Percentiles rank a stretch among this genome's conserved stretches.
Conservation (phyloP, 75 land plant species). For the Sequoiadendron giganteum region DNA sequence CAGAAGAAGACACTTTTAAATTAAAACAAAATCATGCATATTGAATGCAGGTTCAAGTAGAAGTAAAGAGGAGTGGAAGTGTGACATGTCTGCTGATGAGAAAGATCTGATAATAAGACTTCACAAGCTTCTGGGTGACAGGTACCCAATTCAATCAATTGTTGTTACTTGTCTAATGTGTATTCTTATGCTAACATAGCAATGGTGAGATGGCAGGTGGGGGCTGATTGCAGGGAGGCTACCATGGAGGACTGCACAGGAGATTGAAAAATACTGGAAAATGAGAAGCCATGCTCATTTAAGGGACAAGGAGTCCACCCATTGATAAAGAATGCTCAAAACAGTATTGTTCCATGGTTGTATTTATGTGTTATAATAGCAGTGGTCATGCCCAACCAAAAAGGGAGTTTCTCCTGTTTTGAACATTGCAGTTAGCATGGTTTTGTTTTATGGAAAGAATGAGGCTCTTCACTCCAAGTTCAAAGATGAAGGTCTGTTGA, state of each 20-base stretch:
- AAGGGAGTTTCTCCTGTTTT: no score
- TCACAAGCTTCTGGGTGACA: constrained; percentile 8
- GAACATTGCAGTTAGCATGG: no score
- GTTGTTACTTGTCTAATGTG: background rate
- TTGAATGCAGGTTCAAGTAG: background rate
- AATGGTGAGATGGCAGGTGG: constrained; percentile 2
- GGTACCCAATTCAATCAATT: background rate
- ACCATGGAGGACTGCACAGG: constrained; percentile 1
- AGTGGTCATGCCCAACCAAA: no score
- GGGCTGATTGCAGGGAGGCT: constrained; percentile 3
- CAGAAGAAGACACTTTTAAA: no score
- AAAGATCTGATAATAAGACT: background rate
- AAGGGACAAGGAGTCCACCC: background rate
- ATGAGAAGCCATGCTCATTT: background rate
- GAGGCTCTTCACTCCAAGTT: no score
- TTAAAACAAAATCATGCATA: background rate
- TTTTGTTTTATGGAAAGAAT: no score
- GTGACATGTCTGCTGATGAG: constrained; percentile 3
- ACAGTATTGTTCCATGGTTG: no score
- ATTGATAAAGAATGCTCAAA: no score
- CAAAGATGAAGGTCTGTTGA: no score
- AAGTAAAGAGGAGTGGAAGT: background rate
- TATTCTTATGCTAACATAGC: background rate
- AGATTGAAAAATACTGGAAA: constrained; percentile 1
- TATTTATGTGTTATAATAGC: no score